These are phyloP conservation scores for Mitragyna speciosa DNA, from an alignment of 257 asterid species.

Conservation along the genomic window DNA sequence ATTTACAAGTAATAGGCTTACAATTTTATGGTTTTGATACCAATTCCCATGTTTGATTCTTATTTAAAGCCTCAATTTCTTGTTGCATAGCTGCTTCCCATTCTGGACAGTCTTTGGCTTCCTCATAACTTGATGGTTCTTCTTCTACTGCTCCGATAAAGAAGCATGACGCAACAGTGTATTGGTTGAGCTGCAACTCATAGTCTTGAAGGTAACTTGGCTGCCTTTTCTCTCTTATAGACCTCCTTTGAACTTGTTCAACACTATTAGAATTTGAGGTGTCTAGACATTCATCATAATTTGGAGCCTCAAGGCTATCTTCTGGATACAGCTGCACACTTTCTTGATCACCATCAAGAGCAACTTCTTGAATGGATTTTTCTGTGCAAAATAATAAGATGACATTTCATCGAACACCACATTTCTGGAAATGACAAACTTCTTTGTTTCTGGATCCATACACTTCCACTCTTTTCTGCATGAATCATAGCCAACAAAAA, in stretches of 20 bases:
- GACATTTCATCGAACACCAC: not conserved
- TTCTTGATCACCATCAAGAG: conserved; percentile 5
- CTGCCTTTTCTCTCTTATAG: conserved; percentile 4
- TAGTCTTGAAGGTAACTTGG: conserved; percentile 13
- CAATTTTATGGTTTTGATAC: too few species aligned
- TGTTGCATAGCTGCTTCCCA: conserved; percentile 14
- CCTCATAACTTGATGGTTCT: conserved; percentile 19
- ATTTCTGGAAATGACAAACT: not conserved
- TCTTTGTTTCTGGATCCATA: conserved; percentile 19
- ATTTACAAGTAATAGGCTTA: too few species aligned
- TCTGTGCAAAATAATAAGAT: not conserved
- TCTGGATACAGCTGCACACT: not conserved
- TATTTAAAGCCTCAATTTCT: conserved; percentile 14
- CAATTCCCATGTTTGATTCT: conserved; percentile 13
- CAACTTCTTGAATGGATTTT: not conserved
- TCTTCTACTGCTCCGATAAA: conserved; percentile 10
- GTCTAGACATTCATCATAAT: not conserved
- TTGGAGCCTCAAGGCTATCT: not conserved
- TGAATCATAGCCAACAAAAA: conserved; percentile 16
- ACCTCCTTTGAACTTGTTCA: not conserved
- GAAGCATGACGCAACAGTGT: conserved; percentile 1
- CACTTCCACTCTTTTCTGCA: conserved; percentile 17
- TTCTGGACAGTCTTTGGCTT: conserved; percentile 9
- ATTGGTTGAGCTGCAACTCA: conserved; percentile 4
- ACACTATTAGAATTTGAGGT: not conserved